Conservation (phyloP, 192 early-diverging fungal genomes). For the Entomortierella parvispora region DNA sequence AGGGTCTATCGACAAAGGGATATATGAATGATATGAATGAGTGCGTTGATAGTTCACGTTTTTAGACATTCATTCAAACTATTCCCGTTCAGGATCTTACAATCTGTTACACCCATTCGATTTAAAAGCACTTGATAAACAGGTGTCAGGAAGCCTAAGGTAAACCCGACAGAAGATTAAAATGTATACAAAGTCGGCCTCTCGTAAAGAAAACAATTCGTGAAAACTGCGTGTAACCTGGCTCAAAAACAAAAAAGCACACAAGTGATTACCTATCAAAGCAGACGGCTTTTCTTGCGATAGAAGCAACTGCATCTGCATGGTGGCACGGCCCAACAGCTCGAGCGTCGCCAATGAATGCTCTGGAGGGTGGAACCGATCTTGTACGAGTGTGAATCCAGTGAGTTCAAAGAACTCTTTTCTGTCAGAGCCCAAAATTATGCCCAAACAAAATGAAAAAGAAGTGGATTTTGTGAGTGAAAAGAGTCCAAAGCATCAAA, state of each 20-base stretch:
- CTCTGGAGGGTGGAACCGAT: constrained; percentile 26
- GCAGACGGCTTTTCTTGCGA: neutral
- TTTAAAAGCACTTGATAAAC: no score
- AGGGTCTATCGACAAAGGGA: constrained; percentile 1
- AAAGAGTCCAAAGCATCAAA: neutral
- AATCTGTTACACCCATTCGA: no score
- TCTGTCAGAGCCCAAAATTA: no score
- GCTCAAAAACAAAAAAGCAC: no score
- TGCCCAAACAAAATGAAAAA: neutral
- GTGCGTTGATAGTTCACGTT: no score
- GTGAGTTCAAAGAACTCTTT: constrained; percentile 28
- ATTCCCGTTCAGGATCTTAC: no score
- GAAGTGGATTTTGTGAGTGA: neutral
- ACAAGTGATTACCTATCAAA: no score
- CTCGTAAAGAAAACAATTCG: neutral
- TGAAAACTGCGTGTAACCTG: no score
- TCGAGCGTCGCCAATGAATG: constrained; percentile 4
- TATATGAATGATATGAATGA: neutral
- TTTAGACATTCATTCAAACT: no score
- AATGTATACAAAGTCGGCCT: neutral
- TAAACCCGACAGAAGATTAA: no score
- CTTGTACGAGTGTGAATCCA: constrained; percentile 31
- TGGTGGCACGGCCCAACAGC: constrained; percentile 10
- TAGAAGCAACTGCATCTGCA: constrained; percentile 30
- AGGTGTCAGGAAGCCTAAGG: no score